A percentile compares a stretch with the other conserved stretches of the same genome.
phyloP scores from a whole-genome alignment of 371 early-diverging fungal genomes.

The Chytridiales sp. region DNA sequence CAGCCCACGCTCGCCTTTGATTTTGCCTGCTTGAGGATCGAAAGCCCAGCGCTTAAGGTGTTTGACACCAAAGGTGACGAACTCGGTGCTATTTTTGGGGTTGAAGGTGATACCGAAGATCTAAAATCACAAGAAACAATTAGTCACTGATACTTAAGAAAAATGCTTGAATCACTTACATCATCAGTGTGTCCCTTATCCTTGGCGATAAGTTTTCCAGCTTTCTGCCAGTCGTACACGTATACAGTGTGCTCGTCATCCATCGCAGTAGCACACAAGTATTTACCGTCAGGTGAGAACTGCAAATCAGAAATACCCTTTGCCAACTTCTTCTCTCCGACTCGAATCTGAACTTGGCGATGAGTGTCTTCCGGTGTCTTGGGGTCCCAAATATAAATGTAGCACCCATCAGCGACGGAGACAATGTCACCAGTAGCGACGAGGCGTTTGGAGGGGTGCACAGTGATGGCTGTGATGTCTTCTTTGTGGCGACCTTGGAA shows the following conservation, averaged over 20 bases:
- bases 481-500: conserved; percentile 31
- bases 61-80: conserved; percentile 32
- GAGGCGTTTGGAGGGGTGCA: conserved; percentile 17
- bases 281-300: conserved; percentile 29
- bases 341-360: conserved; percentile 24
- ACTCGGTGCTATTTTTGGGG: conserved; percentile 16
- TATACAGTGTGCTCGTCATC: conserved; percentile 30
- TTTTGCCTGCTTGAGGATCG: conserved; percentile 5
- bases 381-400: conserved; percentile 34
- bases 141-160: not conserved
- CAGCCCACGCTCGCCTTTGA: conserved; percentile 16
- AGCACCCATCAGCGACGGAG: conserved; percentile 21
- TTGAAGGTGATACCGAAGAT: conserved; percentile 32
- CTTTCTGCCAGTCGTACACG: conserved; percentile 33
- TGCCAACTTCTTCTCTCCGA: conserved; percentile 30
- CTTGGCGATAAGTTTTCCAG: conserved; percentile 21
- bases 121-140: conserved; percentile 5
- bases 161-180: conserved; percentile 5
- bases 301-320: conserved; percentile 28
- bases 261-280: conserved; percentile 24
- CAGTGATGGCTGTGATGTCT: conserved; percentile 26
- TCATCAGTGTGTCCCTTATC: conserved; percentile 24
- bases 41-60: conserved; percentile 29
- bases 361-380: conserved; percentile 27
- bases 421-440: conserved; percentile 35